Evolutionary conservation across 1,284 basidiomycete genomes (phyloP).

Genomic region (Cystobasidium slooffiae): DNA sequence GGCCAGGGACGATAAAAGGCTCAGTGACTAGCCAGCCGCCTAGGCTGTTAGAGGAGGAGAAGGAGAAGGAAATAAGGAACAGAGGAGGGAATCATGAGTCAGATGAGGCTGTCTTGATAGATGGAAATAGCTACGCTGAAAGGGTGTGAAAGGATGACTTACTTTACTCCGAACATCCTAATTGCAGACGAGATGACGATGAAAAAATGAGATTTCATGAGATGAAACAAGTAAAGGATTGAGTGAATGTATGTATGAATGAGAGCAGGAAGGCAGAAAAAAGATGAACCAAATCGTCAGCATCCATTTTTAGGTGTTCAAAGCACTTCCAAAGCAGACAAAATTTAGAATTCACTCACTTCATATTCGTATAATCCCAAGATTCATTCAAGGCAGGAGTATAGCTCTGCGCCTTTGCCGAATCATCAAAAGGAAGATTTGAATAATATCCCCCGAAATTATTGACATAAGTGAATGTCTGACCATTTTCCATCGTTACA

Average conservation of each 20-base stretch:
- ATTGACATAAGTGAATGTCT: constrained; percentile 73
- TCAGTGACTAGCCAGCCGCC: constrained; percentile 91
- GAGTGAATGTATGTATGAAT: too few species aligned
- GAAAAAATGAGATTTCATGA: neutral
- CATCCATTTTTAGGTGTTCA: neutral
- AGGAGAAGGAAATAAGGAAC: neutral
- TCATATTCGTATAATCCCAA: constrained; percentile 77
- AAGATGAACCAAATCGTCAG: constrained; percentile 20
- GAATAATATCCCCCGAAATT: constrained; percentile 74
- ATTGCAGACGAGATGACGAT: neutral
- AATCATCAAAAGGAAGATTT: constrained; percentile 56
- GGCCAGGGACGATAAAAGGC: constrained; percentile 80
- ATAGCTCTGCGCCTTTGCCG: constrained; percentile 74
- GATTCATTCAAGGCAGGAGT: constrained; percentile 79
- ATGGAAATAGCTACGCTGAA: too few species aligned
- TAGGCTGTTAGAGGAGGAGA: constrained; percentile 52
- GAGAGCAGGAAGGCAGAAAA: neutral
- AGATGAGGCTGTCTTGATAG: too few species aligned
- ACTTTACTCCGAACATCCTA: constrained; percentile 51
- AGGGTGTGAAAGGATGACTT: neutral
- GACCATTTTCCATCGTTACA: constrained; percentile 69
- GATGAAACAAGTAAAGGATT: neutral
- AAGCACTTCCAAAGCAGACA: neutral
- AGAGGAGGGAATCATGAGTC: too few species aligned
- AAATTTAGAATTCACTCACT: constrained; percentile 55